These are phyloP conservation scores for Arabis hirsuta DNA, from an alignment of 345 rosid genomes.

Conservation along the genomic window DNA sequence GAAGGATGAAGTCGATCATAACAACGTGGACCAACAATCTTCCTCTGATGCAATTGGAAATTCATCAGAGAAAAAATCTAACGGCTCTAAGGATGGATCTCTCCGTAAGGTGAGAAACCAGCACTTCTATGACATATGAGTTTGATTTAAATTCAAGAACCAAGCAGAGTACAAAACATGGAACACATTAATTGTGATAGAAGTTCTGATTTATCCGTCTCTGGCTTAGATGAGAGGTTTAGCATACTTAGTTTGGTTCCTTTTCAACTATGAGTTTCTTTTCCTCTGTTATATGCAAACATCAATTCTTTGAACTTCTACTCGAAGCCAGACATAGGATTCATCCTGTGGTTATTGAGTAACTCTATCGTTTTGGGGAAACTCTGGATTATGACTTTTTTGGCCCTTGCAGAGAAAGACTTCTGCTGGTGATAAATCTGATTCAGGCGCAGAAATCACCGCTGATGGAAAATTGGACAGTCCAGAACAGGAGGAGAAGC, in stretches of 20 bases:
- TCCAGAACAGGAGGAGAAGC: slow-evolving; percentile 49
- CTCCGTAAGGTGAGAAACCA: slow-evolving; percentile 71
- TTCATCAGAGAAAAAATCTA: slow-evolving; percentile 47
- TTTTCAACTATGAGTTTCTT: slow-evolving; percentile 13
- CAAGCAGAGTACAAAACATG: not conserved
- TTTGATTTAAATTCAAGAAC: slow-evolving; percentile 10
- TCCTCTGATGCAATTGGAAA: slow-evolving; percentile 45
- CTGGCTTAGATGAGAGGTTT: slow-evolving; percentile 11
- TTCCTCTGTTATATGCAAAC: slow-evolving; percentile 22
- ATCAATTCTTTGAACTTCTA: not conserved
- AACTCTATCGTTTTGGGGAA: not conserved
- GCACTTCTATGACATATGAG: slow-evolving; percentile 7
- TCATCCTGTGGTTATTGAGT: slow-evolving; percentile 8
- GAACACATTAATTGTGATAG: slow-evolving; percentile 3
- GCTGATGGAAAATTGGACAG: slow-evolving; percentile 38
- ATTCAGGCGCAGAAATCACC: slow-evolving; percentile 45
- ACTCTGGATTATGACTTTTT: not conserved
- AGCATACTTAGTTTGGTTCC: not conserved
- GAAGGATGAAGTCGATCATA: slow-evolving; percentile 56
- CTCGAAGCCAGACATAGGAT: not conserved
- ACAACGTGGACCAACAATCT: slow-evolving; percentile 39
- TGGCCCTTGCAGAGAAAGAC: slow-evolving; percentile 65
- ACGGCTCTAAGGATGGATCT: slow-evolving; percentile 52
- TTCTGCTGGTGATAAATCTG: slow-evolving; percentile 45
- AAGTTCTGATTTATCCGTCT: slow-evolving; percentile 9